Base-by-base conservation (phyloP, 83 land plant genomes). In the Isoetes engelmannii region DNA sequence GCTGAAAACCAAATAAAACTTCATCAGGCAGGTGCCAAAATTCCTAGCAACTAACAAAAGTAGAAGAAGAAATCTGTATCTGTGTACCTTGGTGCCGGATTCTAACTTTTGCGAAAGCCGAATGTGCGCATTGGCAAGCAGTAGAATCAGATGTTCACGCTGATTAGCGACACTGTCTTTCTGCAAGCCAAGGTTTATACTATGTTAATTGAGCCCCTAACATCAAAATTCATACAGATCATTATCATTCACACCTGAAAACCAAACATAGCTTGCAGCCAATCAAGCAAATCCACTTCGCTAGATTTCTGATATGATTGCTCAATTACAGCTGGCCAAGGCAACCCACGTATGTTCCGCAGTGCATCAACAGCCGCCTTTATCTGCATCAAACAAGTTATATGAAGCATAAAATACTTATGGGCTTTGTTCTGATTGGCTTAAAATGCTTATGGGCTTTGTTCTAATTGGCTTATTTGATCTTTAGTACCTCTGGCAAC, bases 181-280 rank as follows among this genome's bases (percentile, higher is more conserved):
- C 92, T 90, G 87, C 37, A 75, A 7, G 17, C n/a, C 0, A 18
- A 8, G 37, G 37, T 28, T 28, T 28, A 28, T 28, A 28, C 2
- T 28, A 28, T 20, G 44, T 48, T 44, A 44, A 69, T 51, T 46
- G 37, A 28, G 37, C 37, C 37, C 37, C 37, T 28, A 44, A 47
- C 28, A 28, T 42, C 21, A 43, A 67, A 4, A 65, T 37, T 7
- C 12, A 47, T 48, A 54, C 0, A 19, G 37, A 4, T 65, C 41
- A 49, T 65, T 21, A 20, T n/a, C n/a, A 28, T 28, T 48, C 47
- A 61, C 60, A 76, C 96, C 89, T 90, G 96, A 72, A 87, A 90
- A 6, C 96, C 96, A 66, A 90, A 90, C 87, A 84, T 82, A 28
- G 83, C 86, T 55, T 86, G 82, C n/a, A 90, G 73, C 92, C 92